These are phyloP conservation scores for Pyricularia sp. DNA, from an alignment of 2,329 filamentous ascomycete genomes.

Conservation along the genomic window DNA sequence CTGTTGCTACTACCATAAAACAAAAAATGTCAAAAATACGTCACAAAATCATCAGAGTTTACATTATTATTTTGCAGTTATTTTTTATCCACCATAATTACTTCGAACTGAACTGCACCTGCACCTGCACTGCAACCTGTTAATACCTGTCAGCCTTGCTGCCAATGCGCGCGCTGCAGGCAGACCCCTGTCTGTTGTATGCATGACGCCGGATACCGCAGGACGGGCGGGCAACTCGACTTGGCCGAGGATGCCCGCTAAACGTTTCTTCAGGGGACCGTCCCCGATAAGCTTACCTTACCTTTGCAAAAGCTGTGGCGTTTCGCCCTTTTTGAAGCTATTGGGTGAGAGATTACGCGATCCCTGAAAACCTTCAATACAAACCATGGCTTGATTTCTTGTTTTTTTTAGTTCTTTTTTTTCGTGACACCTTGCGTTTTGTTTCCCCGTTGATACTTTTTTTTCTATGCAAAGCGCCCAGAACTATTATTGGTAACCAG, in stretches of 20 bases:
- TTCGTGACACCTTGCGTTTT: not conserved
- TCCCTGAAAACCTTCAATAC: not conserved
- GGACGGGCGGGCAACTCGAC: not conserved
- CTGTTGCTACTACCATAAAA: no score
- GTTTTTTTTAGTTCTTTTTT: not conserved
- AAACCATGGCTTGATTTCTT: not conserved
- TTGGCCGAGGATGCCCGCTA: not conserved
- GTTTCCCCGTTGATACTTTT: not conserved
- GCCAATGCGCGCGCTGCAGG: not conserved
- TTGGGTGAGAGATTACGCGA: not conserved
- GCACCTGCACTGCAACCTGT: no score
- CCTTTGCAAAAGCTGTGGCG: not conserved
- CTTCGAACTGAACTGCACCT: no score
- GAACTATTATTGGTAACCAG: not conserved
- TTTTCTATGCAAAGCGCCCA: not conserved
- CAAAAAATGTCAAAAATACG: no score
- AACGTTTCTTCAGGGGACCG: not conserved
- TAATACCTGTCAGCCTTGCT: not conserved
- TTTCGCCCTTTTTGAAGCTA: not conserved
- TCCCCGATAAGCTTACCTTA: not conserved
- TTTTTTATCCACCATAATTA: no score
- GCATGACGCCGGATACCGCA: not conserved
- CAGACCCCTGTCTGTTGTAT: not conserved
- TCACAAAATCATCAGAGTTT: no score
- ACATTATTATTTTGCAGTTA: no score